These are phyloP conservation scores for Pouteria campechiana DNA, from an alignment of 179 eudicot species.

Conservation along the genomic window DNA sequence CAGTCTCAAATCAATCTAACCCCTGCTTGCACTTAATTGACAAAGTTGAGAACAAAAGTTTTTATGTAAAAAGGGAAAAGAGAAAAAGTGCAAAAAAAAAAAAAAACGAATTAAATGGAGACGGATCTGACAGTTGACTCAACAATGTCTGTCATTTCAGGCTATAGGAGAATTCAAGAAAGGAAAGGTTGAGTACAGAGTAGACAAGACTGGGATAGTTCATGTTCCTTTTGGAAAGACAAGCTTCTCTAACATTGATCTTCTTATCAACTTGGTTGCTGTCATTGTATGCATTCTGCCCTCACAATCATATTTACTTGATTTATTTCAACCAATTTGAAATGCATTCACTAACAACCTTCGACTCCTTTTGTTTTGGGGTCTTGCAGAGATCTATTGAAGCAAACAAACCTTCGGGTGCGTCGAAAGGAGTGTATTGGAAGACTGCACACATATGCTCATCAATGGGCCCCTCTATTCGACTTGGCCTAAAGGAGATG, in stretches of 20 bases:
- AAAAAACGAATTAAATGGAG: too few relatives aligned
- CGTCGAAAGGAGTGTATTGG: slow-evolving; percentile 95
- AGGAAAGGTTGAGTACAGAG: slow-evolving; percentile 94
- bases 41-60: too few relatives aligned
- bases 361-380: background rate
- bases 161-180: slow-evolving; percentile 92
- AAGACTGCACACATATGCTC: slow-evolving; percentile 89
- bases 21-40: too few relatives aligned
- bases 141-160: too few relatives aligned
- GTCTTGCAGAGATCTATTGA: slow-evolving; percentile 78
- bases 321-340: background rate
- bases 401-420: slow-evolving; percentile 86
- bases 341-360: too few relatives aligned
- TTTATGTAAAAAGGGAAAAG: too few relatives aligned
- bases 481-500: slow-evolving; percentile 68
- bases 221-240: slow-evolving; percentile 94
- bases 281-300: slow-evolving; percentile 40
- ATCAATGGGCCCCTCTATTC: slow-evolving; percentile 92
- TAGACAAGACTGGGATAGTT: slow-evolving; percentile 93
- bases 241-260: slow-evolving; percentile 80
- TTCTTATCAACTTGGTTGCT: slow-evolving; percentile 65
- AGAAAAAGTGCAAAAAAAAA: too few relatives aligned
- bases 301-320: background rate
- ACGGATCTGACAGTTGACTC: too few relatives aligned
- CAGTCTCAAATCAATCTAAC: too few relatives aligned